Base-by-base conservation (phyloP, 2,329 filamentous ascomycete genomes). In the Stemphylium beticola region DNA sequence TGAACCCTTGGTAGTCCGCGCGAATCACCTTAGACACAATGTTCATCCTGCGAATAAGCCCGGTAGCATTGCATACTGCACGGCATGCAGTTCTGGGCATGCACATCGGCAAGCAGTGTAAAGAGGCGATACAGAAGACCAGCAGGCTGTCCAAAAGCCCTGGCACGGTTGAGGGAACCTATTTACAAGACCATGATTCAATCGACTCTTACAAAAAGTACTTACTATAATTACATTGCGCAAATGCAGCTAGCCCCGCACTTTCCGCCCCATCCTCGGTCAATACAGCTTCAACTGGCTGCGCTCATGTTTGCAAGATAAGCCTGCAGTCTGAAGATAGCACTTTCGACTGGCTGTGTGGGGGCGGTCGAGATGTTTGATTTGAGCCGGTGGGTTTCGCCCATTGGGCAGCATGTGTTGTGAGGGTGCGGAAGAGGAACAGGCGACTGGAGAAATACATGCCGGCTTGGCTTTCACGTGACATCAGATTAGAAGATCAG, bases 191-290 rank as follows among this genome's bases (percentile, higher is more conserved):
- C 29, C 36, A 29, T 44, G 37, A 42, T 34, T 29, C 31, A 26
- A 20, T 39, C 20, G 22, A 11, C 18, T 15, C 32, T 15, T 9
- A 10, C 4, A 17, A n/a, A 17, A 47, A 31, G 7, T 33, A 29
- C 29, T 52, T 20, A 18, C 26, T 47, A 47, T 22, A 29, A 47
- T 46, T 52, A 33, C 26, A 52, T 34, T n/a, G 18, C 32, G 14
- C 9, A 26, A 10, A 29, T 37, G n/a, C 18, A 32, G 36, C 20
- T 22, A 34, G 17, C 34, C 42, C 42, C 29, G 26, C 49, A 52
- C 41, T 47, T 52, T 34, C 41, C 36, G 49, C 49, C 41, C 49
- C 41, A 47, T 52, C 18, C 26, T 40, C 49, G 49, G 42, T 29
- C 36, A 33, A 40, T 24, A 29, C 42, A 52, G 26, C 49, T 52